Evolutionary conservation across 768 basidiomycete species (phyloP), one percentile per base, ranked within the genome.

Genomic region (Zangia roseola): DNA sequence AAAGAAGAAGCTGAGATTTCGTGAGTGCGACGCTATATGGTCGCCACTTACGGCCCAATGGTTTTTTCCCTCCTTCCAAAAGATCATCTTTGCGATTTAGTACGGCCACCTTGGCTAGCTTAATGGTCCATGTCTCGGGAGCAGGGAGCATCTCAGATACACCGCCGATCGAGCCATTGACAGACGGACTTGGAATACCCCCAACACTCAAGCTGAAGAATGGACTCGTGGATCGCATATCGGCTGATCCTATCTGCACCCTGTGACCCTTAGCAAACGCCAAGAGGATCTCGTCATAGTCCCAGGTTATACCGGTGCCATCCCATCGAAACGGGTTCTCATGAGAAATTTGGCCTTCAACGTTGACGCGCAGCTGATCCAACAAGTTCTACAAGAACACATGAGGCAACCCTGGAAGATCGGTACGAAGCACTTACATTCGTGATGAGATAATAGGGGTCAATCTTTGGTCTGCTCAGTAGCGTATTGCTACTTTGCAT

Each of bases 381-480:
- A 93, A 75, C 43, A 84, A 67, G 62, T 84, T 77, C 88, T 90
- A 57, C 9, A 45, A 50, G 24, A 33, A 36, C 6, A 24, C 13
- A 10, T 61, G 24, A 61, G 55, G 39, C 10, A 54, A 34, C 34
- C 28, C 10, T 35, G 23, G n/a, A 16, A 37, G 37, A 28, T 13
- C 16, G 6, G 3, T 21, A 12, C 38, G 28, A n/a, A 35, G 38
- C 5, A 65, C 79, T 65, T 62, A 88, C 91, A 65, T 85, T 82
- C 31, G 81, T 80, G 58, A 98, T 97, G 49, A 95, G 79, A 68
- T 87, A 88, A 69, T 98, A 98, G 2, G 92, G 88, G 63, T 98
- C 95, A 30, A 95, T 78, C 70, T 88, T 91, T 47, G 74, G 74
- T 61, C 79, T 84, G 50, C 77, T 78, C 23, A 82, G 68, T 19